phyloP scores from a whole-genome alignment of 352 stramenopile genomes.

The Pythium insidiosum region DNA sequence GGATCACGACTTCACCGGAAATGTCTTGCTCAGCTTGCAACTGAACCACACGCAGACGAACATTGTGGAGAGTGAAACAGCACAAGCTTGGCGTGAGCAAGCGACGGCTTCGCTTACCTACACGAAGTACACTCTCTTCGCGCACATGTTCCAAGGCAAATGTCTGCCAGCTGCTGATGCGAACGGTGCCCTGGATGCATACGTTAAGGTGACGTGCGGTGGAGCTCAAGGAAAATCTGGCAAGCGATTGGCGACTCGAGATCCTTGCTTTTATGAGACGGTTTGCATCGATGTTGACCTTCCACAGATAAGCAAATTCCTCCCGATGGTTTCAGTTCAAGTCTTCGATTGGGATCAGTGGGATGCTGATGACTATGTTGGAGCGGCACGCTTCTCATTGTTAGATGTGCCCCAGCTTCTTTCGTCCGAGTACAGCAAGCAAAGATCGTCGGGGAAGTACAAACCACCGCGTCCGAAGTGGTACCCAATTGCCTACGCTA shows the following conservation, averaged over 20 bases:
- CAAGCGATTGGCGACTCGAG: conserved; percentile 51
- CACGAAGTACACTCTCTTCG: conserved; percentile 74
- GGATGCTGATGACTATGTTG: conserved; percentile 67
- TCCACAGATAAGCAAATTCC: conserved; percentile 46
- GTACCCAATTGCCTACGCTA: conserved; percentile 59
- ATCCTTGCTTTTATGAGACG: conserved; percentile 84
- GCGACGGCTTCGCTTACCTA: conserved; percentile 44
- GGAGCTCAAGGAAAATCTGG: conserved; percentile 58
- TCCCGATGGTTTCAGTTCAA: conserved; percentile 67
- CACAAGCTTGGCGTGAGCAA: conserved; percentile 48
- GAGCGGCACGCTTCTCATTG: conserved; percentile 46
- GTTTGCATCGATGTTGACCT: conserved; percentile 68
- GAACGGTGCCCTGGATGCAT: conserved; percentile 73
- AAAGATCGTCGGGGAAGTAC: conserved; percentile 39
- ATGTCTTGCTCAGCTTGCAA: conserved; percentile 69
- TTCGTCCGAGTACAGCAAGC: conserved; percentile 47
- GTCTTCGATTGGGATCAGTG: conserved; percentile 75
- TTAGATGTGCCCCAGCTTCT: conserved; percentile 49
- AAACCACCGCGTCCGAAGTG: conserved; percentile 51
- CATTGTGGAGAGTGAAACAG: conserved; percentile 21
- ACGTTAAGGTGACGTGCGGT: conserved; percentile 79
- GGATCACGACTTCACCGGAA: conserved; percentile 79
- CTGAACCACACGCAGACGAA: conserved; percentile 36
- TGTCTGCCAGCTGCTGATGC: conserved; percentile 61
- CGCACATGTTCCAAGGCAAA: conserved; percentile 78